phyloP scores from a whole-genome alignment of 257 asterid genomes.

The Anisodus tanguticus region DNA sequence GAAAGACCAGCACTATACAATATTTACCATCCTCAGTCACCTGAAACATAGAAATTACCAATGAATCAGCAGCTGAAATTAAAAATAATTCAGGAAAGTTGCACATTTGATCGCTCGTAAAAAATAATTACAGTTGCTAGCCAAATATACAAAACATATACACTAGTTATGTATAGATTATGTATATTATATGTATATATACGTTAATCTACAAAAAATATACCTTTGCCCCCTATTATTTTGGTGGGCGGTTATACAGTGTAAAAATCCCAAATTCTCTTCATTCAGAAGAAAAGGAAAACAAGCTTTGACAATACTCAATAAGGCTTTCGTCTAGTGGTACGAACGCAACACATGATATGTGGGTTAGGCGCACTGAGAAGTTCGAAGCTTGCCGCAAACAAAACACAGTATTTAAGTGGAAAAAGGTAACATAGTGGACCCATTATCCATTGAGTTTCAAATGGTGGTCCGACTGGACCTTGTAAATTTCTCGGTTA shows the following conservation, averaged over 20 bases:
- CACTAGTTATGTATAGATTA: too few species aligned
- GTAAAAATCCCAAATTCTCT: too few species aligned
- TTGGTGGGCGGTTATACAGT: too few species aligned
- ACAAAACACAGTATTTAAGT: not conserved
- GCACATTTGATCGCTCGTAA: too few species aligned
- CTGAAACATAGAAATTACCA: conserved; percentile 47
- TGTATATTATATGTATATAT: too few species aligned
- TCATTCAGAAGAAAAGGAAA: not conserved
- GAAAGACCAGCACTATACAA: conserved; percentile 72
- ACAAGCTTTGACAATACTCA: not conserved
- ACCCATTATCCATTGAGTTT: not conserved
- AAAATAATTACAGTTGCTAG: too few species aligned
- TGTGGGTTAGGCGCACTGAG: not conserved
- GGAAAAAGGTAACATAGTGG: not conserved
- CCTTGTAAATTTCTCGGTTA: not conserved
- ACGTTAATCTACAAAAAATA: too few species aligned
- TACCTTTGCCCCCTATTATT: too few species aligned
- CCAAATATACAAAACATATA: too few species aligned
- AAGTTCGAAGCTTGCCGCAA: not conserved
- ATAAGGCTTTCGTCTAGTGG: not conserved
- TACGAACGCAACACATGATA: not conserved
- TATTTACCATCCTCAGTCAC: conserved; percentile 81
- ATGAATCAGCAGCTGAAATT: not conserved
- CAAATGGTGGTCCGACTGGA: not conserved
- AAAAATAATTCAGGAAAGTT: not conserved